Evolutionary conservation across 768 basidiomycete species (phyloP), one percentile per base, ranked within the genome.

Genomic region (Pleurotus platypus): DNA sequence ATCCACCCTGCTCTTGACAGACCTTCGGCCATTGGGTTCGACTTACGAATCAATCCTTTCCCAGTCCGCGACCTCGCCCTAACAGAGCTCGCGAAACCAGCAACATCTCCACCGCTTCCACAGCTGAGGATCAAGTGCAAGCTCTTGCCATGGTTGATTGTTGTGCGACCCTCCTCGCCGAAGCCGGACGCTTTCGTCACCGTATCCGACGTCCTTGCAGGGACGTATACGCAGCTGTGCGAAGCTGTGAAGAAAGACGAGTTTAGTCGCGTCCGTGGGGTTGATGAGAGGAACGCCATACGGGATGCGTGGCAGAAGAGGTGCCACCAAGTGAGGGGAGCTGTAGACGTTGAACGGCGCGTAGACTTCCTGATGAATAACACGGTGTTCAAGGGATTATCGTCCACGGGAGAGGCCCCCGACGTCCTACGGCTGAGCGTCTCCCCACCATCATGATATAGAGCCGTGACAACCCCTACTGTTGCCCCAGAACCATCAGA

Each of bases 331-430:
- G 63, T 71, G 16, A 58, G 61, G 2, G 65, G 67, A 2, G 51
- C 64, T 1, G 61, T 59, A 27, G 66, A 61, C 4, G 68, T 64
- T 12, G 64, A 61, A 20, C 67, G 69, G 24, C 67, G 79, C 37
- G 73, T 82, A 2, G 80, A 82, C 66, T 79, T 80, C 58, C 65
- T 82, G 53, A 64, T 68, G 48, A 72, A 68, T 4, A 66, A 64
- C 1, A 69, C 65, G 15, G 60, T 59, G n/a, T 76, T 78, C 61
- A 63, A 67, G 62, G 77, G 77, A 24, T 55, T 78, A n/a, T 69
- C 72, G 0, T 66, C 60, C 3, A 64, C 69, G 56, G 64, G 66
- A 48, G 69, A 73, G 58, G 39, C 58, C 1, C 70, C 72, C 0
- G 67, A 72, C 47, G 60, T 66, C 0, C 73, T 64, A 69, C 63